These are phyloP conservation scores for Closterium sp. DNA, from an alignment of 139 green algal species.

Conservation along the genomic window DNA sequence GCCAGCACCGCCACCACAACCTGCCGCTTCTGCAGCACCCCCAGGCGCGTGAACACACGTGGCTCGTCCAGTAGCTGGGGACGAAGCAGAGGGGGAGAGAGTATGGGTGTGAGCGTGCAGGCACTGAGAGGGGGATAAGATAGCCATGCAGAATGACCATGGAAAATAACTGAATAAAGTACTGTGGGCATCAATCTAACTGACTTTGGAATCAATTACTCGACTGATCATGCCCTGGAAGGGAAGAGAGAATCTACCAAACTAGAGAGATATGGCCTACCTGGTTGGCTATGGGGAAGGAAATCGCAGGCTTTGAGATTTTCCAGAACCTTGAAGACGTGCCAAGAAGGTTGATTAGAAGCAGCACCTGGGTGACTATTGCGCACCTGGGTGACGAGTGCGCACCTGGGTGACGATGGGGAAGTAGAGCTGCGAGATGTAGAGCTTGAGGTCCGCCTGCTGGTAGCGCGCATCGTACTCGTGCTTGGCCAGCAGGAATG, in stretches of 20 bases:
- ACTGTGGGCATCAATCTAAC: not conserved
- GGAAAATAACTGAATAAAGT: not conserved
- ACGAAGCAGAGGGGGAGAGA: not conserved
- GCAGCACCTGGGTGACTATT: not conserved
- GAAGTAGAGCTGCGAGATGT: constrained; percentile 44
- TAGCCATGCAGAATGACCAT: not conserved
- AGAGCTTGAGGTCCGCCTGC: constrained; percentile 19
- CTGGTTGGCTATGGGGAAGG: not conserved
- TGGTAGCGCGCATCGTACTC: constrained; percentile 32
- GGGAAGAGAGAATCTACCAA: no score
- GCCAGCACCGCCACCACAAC: constrained; percentile 45
- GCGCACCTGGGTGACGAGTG: not conserved
- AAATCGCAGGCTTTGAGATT: not conserved
- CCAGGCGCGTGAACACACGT: constrained; percentile 23
- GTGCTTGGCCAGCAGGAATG: constrained; percentile 37
- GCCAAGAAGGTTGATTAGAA: not conserved
- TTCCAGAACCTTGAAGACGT: no score
- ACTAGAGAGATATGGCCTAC: not conserved
- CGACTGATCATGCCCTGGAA: no score
- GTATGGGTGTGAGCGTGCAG: not conserved
- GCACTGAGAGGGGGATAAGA: not conserved
- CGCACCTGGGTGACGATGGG: constrained; percentile 23
- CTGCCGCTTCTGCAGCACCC: constrained; percentile 18
- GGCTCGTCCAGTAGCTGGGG: constrained; percentile 28
- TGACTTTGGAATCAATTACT: not conserved